Percentiles rank a stretch among this genome's conserved stretches.
Conservation (phyloP, 495 filamentous ascomycete species). For the Articulospora tetracladia region DNA sequence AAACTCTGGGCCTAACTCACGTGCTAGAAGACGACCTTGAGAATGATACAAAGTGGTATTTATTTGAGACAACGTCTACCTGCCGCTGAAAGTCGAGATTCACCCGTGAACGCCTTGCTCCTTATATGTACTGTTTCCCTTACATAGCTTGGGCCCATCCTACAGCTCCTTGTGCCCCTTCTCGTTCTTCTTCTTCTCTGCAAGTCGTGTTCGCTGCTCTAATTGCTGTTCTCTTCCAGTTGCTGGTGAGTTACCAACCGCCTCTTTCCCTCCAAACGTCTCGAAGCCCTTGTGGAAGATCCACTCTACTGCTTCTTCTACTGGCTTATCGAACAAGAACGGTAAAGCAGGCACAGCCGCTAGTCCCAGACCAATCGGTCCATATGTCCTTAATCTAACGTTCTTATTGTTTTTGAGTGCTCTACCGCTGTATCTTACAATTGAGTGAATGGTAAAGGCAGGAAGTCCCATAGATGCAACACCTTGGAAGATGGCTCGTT, state of each 20-base stretch:
- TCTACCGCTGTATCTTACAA: constrained; percentile 80
- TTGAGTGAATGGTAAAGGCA: constrained; percentile 90
- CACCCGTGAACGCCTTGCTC: not conserved
- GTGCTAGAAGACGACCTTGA: not conserved
- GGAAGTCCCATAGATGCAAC: constrained; percentile 83
- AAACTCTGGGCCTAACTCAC: not conserved
- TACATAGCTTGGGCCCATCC: not conserved
- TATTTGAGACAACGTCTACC: not conserved
- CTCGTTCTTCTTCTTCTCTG: constrained; percentile 50
- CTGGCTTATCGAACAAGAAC: constrained; percentile 86
- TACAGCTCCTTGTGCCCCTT: not conserved
- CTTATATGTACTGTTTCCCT: not conserved
- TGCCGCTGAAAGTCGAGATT: not conserved
- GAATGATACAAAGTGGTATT: not conserved
- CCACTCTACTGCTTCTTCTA: constrained; percentile 89
- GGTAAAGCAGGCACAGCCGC: constrained; percentile 86
- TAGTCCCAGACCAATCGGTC: constrained; percentile 87
- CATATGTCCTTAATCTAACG: constrained; percentile 69
- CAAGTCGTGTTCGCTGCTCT: constrained; percentile 35
- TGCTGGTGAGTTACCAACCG: constrained; percentile 44
- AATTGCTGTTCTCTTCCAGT: constrained; percentile 55
- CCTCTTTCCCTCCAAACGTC: constrained; percentile 56
- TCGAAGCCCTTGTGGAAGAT: constrained; percentile 76
- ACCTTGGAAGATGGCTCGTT: constrained; percentile 85
- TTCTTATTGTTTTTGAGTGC: constrained; percentile 81